Evolutionary conservation across 2,329 filamentous ascomycete genomes (phyloP), one percentile per base, ranked within the genome.

Genomic region (Penicillium sp.): DNA sequence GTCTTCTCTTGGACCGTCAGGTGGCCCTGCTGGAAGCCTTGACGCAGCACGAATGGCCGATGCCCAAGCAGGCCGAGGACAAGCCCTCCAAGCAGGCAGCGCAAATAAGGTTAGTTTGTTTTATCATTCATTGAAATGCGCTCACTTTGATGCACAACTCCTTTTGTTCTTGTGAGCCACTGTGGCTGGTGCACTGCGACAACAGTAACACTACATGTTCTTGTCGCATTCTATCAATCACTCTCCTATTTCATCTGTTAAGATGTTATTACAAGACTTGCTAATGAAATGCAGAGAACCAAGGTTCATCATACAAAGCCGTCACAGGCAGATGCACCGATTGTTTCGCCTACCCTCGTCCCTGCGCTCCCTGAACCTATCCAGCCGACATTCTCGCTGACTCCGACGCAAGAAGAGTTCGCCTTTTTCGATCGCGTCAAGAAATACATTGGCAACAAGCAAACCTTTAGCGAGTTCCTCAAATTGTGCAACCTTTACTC

Each of bases 401-500:
- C 88, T n/a, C 91, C 92, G 1, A 91, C 86, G 26, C 86, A 89
- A 58, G 94, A 98, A 61, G 94, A 98, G 73, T 85, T 98, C 56
- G 88, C 88, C 2, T 98, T 98, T 79, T 99, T 99, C 70, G 95
- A 99, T 64, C 90, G 93, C 7, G 93, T 95, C 19, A 98, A 97
- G 85, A 99, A 99, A 78, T 94, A 90, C 71, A 92, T 99, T 61
- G 89, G 90, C 64, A 98, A 98, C 76, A 91, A 96, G 75, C 91
- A 92, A 60, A 90, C 90, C 3, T 96, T 96, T 85, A 93, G 91
- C 70, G 95, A 99, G 76, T 99, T 99, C 77, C 80, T 99, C 66
- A 99, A 99, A 81, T 87, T 99, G 7, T 95, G 94, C 82, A 99
- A 98, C 69, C 84, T 99, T 31, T 99, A 92, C 80, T 95, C 91